These are phyloP conservation scores for Russula virescens DNA, from an alignment of 768 basidiomycete genomes.

Conservation along the genomic window DNA sequence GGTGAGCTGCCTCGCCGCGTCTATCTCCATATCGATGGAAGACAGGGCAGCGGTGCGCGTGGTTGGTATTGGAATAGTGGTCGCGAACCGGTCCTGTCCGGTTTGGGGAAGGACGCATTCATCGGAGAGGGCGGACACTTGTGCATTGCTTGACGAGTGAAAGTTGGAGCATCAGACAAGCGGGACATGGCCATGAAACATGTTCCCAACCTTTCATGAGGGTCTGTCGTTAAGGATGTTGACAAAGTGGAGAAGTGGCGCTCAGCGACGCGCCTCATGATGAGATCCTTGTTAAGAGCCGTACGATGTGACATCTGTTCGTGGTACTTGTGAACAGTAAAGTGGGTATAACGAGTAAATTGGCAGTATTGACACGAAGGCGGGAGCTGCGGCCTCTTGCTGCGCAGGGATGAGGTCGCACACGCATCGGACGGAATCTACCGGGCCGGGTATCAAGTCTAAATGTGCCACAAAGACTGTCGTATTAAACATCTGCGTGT, in stretches of 20 bases:
- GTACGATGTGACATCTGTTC: background rate
- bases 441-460: no score
- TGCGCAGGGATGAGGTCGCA: no score
- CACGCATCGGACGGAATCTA: no score
- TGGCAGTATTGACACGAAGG: no score
- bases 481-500: no score
- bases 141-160: background rate
- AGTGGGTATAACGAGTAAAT: background rate
- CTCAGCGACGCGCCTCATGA: background rate
- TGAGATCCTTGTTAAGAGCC: background rate
- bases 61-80: background rate
- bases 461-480: no score
- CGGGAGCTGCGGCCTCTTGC: no score
- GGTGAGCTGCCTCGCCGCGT: background rate
- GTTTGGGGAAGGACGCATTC: background rate
- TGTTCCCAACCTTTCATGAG: background rate
- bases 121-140: background rate
- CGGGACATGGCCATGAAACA: background rate
- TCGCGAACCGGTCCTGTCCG: background rate
- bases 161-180: background rate
- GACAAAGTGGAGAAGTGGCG: no score
- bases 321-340: background rate
- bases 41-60: background rate
- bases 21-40: slow-evolving; percentile 6
- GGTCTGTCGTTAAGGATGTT: background rate